Conservation (phyloP, 345 rosid genomes). For the Kernera saxatilis region DNA sequence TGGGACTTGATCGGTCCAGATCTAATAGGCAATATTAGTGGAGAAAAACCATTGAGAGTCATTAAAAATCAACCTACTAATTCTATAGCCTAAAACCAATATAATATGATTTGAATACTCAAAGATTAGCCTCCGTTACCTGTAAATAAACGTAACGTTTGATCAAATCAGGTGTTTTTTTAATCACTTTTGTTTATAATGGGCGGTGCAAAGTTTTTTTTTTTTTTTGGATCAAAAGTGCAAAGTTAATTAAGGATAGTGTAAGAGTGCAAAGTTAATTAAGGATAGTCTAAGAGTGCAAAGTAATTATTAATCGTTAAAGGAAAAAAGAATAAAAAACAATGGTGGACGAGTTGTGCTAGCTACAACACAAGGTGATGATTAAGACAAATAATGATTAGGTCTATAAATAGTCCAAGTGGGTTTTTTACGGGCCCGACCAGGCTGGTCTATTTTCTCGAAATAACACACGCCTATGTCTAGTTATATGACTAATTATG, state of each 20-base stretch:
- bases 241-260: conserved; percentile 23
- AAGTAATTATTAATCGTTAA: conserved; percentile 2
- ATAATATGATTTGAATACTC: background rate
- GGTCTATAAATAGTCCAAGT: conserved; percentile 23
- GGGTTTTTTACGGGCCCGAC: conserved; percentile 26
- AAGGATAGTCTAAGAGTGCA: conserved; percentile 6
- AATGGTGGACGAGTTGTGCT: conserved; percentile 18
- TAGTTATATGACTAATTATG: conserved; percentile 3
- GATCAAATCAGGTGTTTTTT: background rate
- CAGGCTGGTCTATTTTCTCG: conserved; percentile 22
- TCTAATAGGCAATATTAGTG: background rate
- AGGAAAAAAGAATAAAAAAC: background rate
- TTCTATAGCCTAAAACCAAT: background rate
- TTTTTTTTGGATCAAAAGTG: too few species aligned
- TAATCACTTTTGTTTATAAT: background rate
- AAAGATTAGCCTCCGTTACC: background rate
- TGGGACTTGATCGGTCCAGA: background rate
- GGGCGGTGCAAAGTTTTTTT: conserved; percentile 31
- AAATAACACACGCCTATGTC: conserved; percentile 12
- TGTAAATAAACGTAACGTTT: background rate
- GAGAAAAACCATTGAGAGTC: background rate
- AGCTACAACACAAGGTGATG: conserved; percentile 25
- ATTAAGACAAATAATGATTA: conserved; percentile 26
- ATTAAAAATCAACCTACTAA: background rate
- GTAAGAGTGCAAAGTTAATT: conserved; percentile 8